phyloP scores from a whole-genome alignment of 345 rosid genomes.

The Brassica incana region DNA sequence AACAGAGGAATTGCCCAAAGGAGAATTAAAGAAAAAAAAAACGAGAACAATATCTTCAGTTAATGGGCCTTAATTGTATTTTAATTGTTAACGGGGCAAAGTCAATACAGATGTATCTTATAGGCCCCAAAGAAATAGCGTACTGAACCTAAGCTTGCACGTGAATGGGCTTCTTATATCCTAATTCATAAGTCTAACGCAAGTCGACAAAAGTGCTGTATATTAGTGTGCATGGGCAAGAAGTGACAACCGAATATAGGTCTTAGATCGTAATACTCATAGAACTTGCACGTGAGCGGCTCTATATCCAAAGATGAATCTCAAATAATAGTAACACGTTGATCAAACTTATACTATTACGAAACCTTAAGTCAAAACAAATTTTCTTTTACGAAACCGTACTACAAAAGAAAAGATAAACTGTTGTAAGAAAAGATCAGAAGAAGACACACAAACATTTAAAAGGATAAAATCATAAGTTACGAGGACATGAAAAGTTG shows the following conservation, averaged over 20 bases:
- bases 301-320: neutral
- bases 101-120: neutral
- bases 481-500: conserved; percentile 40
- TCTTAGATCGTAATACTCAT: neutral
- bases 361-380: neutral
- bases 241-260: neutral
- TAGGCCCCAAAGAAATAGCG: neutral
- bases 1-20: neutral
- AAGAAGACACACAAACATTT: neutral
- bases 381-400: conserved; percentile 13
- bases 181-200: neutral
- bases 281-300: conserved; percentile 23
- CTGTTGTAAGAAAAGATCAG: neutral
- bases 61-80: neutral
- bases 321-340: conserved; percentile 3
- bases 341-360: conserved; percentile 17
- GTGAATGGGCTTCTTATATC: neutral
- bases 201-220: neutral
- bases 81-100: neutral
- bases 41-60: neutral
- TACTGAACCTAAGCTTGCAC: neutral
- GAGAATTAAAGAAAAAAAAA: neutral
- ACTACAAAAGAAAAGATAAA: neutral
- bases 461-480: conserved; percentile 13
- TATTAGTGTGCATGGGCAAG: neutral